Evolutionary conservation across 2,329 filamentous ascomycete genomes (phyloP).

Genomic region (Coleophoma eucalyptorum): DNA sequence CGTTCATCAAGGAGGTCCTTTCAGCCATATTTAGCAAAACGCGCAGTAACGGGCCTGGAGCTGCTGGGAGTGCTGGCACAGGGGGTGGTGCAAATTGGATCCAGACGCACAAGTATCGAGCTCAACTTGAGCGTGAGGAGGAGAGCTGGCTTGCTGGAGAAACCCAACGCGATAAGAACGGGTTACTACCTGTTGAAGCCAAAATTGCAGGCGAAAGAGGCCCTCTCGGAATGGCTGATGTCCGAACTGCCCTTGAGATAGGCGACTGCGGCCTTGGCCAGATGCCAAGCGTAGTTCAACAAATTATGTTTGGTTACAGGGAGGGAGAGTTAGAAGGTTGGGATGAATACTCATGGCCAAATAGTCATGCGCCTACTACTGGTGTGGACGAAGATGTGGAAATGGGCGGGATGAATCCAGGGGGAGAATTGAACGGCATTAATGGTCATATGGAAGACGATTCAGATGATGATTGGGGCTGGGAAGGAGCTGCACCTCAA

Average conservation of each 20-base stretch:
- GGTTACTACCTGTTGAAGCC: slow-evolving; percentile 76
- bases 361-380: slow-evolving; percentile 27
- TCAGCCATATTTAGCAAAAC: slow-evolving; percentile 61
- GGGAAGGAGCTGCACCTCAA: slow-evolving; percentile 54
- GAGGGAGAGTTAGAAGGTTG: slow-evolving; percentile 73
- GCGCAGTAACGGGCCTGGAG: slow-evolving; percentile 60
- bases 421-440: slow-evolving; percentile 38
- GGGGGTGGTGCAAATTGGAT: slow-evolving; percentile 68
- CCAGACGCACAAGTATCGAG: slow-evolving; percentile 74
- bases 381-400: slow-evolving; percentile 30
- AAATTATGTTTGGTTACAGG: slow-evolving; percentile 66
- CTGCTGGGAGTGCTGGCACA: slow-evolving; percentile 57
- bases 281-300: slow-evolving; percentile 71
- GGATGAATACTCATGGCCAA: slow-evolving; percentile 47
- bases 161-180: slow-evolving; percentile 68
- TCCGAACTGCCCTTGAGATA: slow-evolving; percentile 72
- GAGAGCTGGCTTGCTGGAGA: slow-evolving; percentile 69
- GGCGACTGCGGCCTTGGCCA: slow-evolving; percentile 72
- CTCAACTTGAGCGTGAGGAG: slow-evolving; percentile 74
- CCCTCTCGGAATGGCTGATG: slow-evolving; percentile 72
- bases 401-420: slow-evolving; percentile 25
- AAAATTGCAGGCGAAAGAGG: slow-evolving; percentile 70
- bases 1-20: slow-evolving; percentile 63
- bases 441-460: slow-evolving; percentile 44
- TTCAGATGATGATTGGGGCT: slow-evolving; percentile 49